Evolutionary conservation across 331 rosid genomes (phyloP), one percentile per base, ranked within the genome.

Genomic region (Quercus tomentella): DNA sequence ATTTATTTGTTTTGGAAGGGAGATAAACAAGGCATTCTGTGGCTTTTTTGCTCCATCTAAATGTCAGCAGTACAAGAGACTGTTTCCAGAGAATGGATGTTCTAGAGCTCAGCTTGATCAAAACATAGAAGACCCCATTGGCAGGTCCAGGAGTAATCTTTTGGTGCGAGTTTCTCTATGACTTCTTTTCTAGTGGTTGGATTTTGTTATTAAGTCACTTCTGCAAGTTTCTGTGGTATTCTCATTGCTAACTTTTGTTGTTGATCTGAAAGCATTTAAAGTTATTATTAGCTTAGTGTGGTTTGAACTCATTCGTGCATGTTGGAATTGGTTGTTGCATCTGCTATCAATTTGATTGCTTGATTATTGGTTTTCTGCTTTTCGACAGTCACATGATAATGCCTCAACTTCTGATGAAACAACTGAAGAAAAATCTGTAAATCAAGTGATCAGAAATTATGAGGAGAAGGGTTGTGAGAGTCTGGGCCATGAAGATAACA

Each of bases 1-100:
- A 52, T 74, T 80, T 81, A 30, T 81, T 86, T 81, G 56, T 81
- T 88, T 80, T 80, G 65, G 86, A 89, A 95, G 98, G 86, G 98
- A 95, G 89, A 83, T 80, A 76, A 92, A 92, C 56, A 95, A 95
- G 86, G 97, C 98, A 28, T 92, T 95, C 78, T 91, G 97, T 82
- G 98, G 97, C 77, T 92, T 95, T 85, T 80, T 87, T 57, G 71
- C 81, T 79, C 91, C 82, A 73, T 82, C 82, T 35, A 89, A 86
- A 49, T 72, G 74, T 83, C 79, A 76, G 66, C 85, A 54, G 41
- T 76, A 83, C 79, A 76, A 79, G 78, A 84, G 83, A 57, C 84
- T 82, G 57, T 79, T 86, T 68, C 79, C 3, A 61, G 84, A 85
- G 77, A 82, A 78, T 37, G 89, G 78, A 41, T 76, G 68, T 74